phyloP scores from a whole-genome alignment of 495 filamentous ascomycete species.

The Penicillium flavigenum region DNA sequence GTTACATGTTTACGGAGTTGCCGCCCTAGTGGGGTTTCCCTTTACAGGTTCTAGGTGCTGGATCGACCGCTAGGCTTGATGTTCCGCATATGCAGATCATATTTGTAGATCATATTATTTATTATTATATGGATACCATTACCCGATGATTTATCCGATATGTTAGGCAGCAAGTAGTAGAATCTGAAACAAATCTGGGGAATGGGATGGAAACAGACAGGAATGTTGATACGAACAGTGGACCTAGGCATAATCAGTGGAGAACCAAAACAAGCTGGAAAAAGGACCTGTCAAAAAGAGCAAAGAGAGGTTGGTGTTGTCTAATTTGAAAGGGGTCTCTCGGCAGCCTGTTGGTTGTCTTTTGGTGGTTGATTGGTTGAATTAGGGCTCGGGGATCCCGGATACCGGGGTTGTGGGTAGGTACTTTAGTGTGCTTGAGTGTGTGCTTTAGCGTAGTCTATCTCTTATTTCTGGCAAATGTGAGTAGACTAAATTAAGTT shows the following conservation, averaged over 20 bases:
- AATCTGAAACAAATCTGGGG: conserved; percentile 17
- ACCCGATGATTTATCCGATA: background rate
- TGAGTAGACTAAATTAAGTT: background rate
- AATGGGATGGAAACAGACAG: conserved; percentile 6
- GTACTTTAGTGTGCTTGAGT: conserved; percentile 3
- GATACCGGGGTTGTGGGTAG: conserved; percentile 3
- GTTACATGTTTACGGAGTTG: background rate
- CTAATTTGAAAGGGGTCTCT: conserved; percentile 8
- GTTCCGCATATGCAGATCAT: conserved; percentile 20
- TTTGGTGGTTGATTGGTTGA: conserved; percentile 8
- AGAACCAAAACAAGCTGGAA: background rate
- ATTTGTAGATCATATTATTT: background rate
- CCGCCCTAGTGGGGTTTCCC: background rate
- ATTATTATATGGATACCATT: background rate
- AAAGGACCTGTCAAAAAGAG: background rate
- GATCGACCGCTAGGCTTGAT: conserved; percentile 1
- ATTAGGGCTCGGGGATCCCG: conserved; percentile 7
- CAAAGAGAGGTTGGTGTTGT: conserved; percentile 12
- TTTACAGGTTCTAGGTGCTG: background rate
- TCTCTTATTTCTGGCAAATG: background rate
- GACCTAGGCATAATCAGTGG: conserved; percentile 1
- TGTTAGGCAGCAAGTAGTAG: background rate
- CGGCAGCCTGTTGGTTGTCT: conserved; percentile 4
- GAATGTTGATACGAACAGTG: conserved; percentile 5
- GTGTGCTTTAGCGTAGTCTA: background rate